These are phyloP conservation scores for Erysimum cheiri DNA, from an alignment of 441 rosid genomes.

Conservation along the genomic window DNA sequence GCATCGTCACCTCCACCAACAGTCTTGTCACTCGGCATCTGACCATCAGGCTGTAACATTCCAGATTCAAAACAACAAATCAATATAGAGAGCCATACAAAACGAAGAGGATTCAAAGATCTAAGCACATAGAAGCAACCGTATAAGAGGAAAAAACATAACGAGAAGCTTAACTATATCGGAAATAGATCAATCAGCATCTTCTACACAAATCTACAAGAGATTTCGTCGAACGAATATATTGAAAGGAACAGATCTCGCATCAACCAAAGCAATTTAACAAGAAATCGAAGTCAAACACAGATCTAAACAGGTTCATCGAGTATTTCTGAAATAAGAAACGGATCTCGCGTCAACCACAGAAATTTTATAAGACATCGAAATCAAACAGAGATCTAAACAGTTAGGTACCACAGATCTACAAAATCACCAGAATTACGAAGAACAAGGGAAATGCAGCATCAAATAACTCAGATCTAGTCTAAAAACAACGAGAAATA, in stretches of 20 bases:
- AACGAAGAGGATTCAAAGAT: background rate
- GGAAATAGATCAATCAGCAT: too few species aligned
- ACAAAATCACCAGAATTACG: background rate
- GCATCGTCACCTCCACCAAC: conserved; percentile 36
- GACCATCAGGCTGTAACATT: conserved; percentile 26
- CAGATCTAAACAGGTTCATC: too few species aligned
- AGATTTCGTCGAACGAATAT: too few species aligned
- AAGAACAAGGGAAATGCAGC: background rate
- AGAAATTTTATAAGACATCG: background rate
- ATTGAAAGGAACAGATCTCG: too few species aligned
- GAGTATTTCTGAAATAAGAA: too few species aligned
- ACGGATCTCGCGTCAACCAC: background rate
- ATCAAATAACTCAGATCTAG: conserved; percentile 4
- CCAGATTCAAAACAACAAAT: background rate
- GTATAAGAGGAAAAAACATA: too few species aligned
- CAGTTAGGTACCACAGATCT: background rate
- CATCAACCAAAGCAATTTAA: too few species aligned
- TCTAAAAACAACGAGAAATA: background rate
- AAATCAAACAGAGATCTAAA: background rate
- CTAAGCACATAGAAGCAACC: too few species aligned
- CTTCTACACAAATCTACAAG: too few species aligned
- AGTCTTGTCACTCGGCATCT: conserved; percentile 33
- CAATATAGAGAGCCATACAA: too few species aligned
- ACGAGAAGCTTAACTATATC: too few species aligned
- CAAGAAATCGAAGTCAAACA: too few species aligned